Evolutionary conservation across 2,329 filamentous ascomycete species (phyloP).

Genomic region (Gaeumannomyces sp.): DNA sequence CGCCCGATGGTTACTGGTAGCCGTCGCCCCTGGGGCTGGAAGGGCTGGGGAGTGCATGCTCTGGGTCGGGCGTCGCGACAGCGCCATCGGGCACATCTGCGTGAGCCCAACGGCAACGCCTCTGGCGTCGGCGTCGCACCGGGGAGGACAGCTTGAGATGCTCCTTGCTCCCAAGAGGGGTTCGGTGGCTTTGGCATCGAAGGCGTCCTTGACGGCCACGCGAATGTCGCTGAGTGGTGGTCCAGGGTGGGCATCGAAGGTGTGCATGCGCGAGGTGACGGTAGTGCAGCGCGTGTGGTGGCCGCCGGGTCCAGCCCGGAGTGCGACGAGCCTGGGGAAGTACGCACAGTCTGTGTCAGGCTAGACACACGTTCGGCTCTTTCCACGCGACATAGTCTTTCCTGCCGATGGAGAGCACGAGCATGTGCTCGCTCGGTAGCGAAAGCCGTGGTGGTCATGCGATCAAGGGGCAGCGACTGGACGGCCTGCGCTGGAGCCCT

Average conservation of each 20-base stretch:
- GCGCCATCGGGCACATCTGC: conserved; percentile 21
- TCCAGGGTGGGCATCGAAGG: conserved; percentile 46
- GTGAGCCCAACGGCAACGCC: conserved; percentile 41
- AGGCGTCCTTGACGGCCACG: conserved; percentile 58
- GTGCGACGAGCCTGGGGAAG: neutral
- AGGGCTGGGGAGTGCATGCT: conserved; percentile 22
- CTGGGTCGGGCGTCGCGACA: conserved; percentile 35
- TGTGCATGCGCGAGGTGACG: conserved; percentile 55
- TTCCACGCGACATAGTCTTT: neutral
- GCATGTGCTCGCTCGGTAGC: neutral
- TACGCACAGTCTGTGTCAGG: neutral
- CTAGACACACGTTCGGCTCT: neutral
- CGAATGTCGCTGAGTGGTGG: conserved; percentile 54
- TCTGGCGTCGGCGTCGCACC: conserved; percentile 51
- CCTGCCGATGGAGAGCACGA: neutral
- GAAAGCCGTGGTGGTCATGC: neutral
- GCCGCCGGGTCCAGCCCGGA: neutral
- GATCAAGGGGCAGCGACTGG: too few relatives aligned
- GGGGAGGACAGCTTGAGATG: conserved; percentile 49
- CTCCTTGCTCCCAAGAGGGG: conserved; percentile 49
- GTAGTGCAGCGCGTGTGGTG: neutral
- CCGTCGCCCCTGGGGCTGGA: neutral
- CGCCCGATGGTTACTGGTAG: neutral
- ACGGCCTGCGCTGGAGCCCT: too few relatives aligned
- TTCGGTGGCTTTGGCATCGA: conserved; percentile 41